phyloP scores from a whole-genome alignment of 1,139 yeast species.

The Meyerozyma athensensis region DNA sequence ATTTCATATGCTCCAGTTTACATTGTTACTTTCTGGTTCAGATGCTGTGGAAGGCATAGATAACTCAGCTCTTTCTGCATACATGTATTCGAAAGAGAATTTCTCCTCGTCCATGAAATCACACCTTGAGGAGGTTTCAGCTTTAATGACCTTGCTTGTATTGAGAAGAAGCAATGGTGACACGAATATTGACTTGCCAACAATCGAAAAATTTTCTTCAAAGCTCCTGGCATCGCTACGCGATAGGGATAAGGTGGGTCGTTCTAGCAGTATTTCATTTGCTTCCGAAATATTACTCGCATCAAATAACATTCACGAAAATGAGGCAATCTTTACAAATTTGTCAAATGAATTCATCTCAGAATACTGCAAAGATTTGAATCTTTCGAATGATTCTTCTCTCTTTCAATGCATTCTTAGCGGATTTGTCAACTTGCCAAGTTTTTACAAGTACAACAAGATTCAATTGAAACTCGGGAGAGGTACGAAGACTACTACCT shows the following conservation, averaged over 20 bases:
- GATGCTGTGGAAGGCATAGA: slow-evolving; percentile 8
- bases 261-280: slow-evolving; percentile 26
- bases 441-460: slow-evolving; percentile 59
- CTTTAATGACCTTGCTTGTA: slow-evolving; percentile 48
- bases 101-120: slow-evolving; percentile 42
- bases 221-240: slow-evolving; percentile 10
- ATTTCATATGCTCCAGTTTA: slow-evolving; percentile 58
- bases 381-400: slow-evolving; percentile 68
- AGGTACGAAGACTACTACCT: neutral
- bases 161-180: slow-evolving; percentile 18
- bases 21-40: slow-evolving; percentile 33
- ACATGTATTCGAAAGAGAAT: slow-evolving; percentile 50
- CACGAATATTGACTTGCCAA: slow-evolving; percentile 11
- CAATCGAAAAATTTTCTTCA: slow-evolving; percentile 20
- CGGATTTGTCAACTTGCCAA: slow-evolving; percentile 69
- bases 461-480: slow-evolving; percentile 34
- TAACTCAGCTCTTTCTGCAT: slow-evolving; percentile 37
- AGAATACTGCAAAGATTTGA: slow-evolving; percentile 61
- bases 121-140: slow-evolving; percentile 44
- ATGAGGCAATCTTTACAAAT: slow-evolving; percentile 28
- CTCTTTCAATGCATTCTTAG: slow-evolving; percentile 62
- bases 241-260: slow-evolving; percentile 15
- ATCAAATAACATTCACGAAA: slow-evolving; percentile 36
- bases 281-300: slow-evolving; percentile 36
- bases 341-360: slow-evolving; percentile 53